These are phyloP conservation scores for Phyllosticta ampelicida DNA, from an alignment of 2,329 filamentous ascomycete genomes.

Conservation along the genomic window DNA sequence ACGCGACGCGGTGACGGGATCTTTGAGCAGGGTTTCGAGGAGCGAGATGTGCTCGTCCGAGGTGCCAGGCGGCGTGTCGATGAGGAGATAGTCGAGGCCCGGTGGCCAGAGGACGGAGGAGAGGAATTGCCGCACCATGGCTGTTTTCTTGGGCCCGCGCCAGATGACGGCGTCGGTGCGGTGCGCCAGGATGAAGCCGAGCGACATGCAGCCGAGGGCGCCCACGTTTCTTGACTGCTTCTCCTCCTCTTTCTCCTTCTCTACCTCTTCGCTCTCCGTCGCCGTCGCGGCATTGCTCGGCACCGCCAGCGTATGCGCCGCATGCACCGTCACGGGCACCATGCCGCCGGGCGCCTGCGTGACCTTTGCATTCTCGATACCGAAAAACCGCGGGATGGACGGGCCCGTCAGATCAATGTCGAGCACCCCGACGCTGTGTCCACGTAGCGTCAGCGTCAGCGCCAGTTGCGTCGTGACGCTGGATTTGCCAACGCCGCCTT, in stretches of 20 bases:
- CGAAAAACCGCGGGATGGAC: constrained; percentile 90
- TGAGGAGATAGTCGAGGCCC: constrained; percentile 78
- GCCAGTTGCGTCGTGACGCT: constrained; percentile 96
- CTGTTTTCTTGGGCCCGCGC: constrained; percentile 96
- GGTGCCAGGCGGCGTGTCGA: constrained; percentile 93
- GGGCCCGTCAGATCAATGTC: constrained; percentile 95
- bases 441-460: constrained; percentile 72
- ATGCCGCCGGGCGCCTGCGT: constrained; percentile 85
- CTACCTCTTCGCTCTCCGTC: constrained; percentile 3
- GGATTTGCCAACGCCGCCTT: constrained; percentile 96
- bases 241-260: constrained; percentile 1
- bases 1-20: constrained; percentile 31
- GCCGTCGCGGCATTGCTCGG: constrained; percentile 9
- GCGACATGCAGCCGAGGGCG: constrained; percentile 72
- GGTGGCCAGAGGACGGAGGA: constrained; percentile 79
- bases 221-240: constrained; percentile 46
- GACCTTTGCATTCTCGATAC: constrained; percentile 79
- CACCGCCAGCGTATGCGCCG: constrained; percentile 29
- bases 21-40: constrained; percentile 44
- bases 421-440: constrained; percentile 84
- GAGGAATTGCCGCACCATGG: constrained; percentile 95
- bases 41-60: constrained; percentile 33
- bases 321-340: constrained; percentile 79
- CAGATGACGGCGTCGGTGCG: constrained; percentile 90
- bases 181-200: constrained; percentile 77